phyloP scores from a whole-genome alignment of 805 yeast genomes.

The Jamesozyma lodderae region DNA sequence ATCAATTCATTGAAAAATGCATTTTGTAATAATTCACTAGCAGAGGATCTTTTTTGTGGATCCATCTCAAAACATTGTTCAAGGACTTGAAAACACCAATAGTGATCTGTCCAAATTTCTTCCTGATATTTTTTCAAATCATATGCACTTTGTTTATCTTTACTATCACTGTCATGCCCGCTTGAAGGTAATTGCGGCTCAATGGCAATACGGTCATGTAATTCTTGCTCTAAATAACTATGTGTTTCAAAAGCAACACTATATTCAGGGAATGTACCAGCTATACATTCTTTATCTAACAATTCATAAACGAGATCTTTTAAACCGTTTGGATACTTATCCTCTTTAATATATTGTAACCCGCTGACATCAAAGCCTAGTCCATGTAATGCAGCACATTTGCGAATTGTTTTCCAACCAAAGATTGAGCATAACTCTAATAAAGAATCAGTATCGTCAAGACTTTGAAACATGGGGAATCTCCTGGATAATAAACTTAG shows the following conservation, averaged over 20 bases:
- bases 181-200: slow-evolving; percentile 19
- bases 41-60: slow-evolving; percentile 47
- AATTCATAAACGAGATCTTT: slow-evolving; percentile 25
- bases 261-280: slow-evolving; percentile 57
- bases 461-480: slow-evolving; percentile 89
- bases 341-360: slow-evolving; percentile 35
- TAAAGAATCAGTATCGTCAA: slow-evolving; percentile 87
- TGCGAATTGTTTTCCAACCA: slow-evolving; percentile 63
- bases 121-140: slow-evolving; percentile 26
- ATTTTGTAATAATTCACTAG: slow-evolving; percentile 46
- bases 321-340: slow-evolving; percentile 30
- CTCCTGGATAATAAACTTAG: slow-evolving; percentile 68
- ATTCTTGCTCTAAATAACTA: slow-evolving; percentile 33
- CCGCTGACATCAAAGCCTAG: slow-evolving; percentile 68
- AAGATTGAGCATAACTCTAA: slow-evolving; percentile 75
- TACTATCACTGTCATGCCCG: slow-evolving; percentile 5
- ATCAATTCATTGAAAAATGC: slow-evolving; percentile 47
- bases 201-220: slow-evolving; percentile 28
- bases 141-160: slow-evolving; percentile 5
- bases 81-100: slow-evolving; percentile 44
- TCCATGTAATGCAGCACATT: slow-evolving; percentile 80
- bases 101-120: slow-evolving; percentile 31
- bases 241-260: slow-evolving; percentile 64
- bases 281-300: slow-evolving; percentile 31
- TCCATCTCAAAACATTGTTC: slow-evolving; percentile 51